These are phyloP conservation scores for Lachancea dasiensis DNA, from an alignment of 805 yeast species.

Conservation along the genomic window DNA sequence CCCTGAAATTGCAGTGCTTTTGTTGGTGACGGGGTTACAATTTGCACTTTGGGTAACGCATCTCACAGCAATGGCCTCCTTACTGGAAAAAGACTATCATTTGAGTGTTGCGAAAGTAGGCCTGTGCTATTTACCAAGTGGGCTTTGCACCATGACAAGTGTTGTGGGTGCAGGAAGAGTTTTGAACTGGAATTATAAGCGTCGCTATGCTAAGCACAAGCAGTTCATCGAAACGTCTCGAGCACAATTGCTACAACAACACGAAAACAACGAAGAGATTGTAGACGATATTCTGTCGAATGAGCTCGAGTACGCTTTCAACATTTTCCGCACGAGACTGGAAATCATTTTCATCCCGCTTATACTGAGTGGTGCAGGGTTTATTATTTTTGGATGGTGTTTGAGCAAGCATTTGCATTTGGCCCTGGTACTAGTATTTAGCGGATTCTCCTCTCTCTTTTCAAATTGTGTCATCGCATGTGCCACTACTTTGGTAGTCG, in stretches of 20 bases:
- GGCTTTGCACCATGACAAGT: conserved; percentile 58
- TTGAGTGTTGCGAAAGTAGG: conserved; percentile 57
- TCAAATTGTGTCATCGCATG: conserved; percentile 53
- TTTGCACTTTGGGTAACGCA: conserved; percentile 67
- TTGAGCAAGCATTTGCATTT: conserved; percentile 42
- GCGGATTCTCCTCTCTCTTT: conserved; percentile 53
- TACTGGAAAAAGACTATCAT: conserved; percentile 44
- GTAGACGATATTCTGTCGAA: conserved; percentile 19
- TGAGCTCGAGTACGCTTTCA: conserved; percentile 38
- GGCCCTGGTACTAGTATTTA: conserved; percentile 51
- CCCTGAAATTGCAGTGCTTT: conserved; percentile 41
- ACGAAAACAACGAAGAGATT: conserved; percentile 16
- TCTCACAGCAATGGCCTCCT: conserved; percentile 58
- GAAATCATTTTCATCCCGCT: conserved; percentile 42
- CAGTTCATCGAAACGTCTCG: conserved; percentile 19
- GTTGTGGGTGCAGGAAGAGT: conserved; percentile 53
- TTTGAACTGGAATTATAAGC: conserved; percentile 41
- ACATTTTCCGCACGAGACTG: conserved; percentile 51
- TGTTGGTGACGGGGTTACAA: conserved; percentile 55
- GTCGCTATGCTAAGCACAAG: conserved; percentile 18
- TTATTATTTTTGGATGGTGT: conserved; percentile 69
- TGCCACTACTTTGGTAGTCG: conserved; percentile 66
- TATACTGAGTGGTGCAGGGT: conserved; percentile 34
- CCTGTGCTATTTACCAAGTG: conserved; percentile 67
- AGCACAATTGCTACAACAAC: conserved; percentile 14